Evolutionary conservation across 345 rosid species (phyloP).

Genomic region (Eucalyptus melliodora): DNA sequence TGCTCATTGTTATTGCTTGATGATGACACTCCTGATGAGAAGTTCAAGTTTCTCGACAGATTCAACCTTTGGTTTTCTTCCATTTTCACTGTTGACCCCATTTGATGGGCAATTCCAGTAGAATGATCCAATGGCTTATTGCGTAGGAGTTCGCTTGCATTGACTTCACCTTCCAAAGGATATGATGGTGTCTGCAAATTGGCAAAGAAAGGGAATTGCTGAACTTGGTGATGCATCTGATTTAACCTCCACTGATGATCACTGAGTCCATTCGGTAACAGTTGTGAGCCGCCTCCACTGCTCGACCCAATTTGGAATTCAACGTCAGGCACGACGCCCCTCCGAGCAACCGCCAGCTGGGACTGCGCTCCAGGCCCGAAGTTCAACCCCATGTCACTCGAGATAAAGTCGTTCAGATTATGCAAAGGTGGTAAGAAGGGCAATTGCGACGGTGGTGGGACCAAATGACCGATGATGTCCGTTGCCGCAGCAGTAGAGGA

Average conservation of each 20-base stretch:
- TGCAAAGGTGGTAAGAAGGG: conserved; percentile 31
- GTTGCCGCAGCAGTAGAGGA: not conserved
- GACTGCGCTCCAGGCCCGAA: not conserved
- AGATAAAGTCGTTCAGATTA: conserved; percentile 12
- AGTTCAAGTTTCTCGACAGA: conserved; percentile 29
- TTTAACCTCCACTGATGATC: conserved; percentile 1
- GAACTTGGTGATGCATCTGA: not conserved
- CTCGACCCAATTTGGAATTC: conserved; percentile 16
- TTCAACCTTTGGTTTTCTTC: conserved; percentile 28
- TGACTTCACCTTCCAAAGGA: conserved; percentile 11
- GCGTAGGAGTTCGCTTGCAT: not conserved
- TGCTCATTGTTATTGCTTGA: not conserved
- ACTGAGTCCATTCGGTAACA: conserved; percentile 10
- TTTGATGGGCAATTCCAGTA: not conserved
- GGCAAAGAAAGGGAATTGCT: conserved; percentile 29
- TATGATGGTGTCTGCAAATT: conserved; percentile 8
- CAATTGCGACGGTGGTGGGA: conserved; percentile 5
- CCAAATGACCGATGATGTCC: not conserved
- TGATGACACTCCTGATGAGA: conserved; percentile 7
- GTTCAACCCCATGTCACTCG: conserved; percentile 11
- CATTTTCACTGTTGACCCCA: conserved; percentile 12
- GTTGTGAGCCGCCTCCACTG: not conserved
- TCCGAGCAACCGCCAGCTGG: conserved; percentile 6
- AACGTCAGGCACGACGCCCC: not conserved
- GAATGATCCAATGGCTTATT: conserved; percentile 10